These are phyloP conservation scores for Populus euphratica DNA, from an alignment of 345 rosid species.

Conservation along the genomic window DNA sequence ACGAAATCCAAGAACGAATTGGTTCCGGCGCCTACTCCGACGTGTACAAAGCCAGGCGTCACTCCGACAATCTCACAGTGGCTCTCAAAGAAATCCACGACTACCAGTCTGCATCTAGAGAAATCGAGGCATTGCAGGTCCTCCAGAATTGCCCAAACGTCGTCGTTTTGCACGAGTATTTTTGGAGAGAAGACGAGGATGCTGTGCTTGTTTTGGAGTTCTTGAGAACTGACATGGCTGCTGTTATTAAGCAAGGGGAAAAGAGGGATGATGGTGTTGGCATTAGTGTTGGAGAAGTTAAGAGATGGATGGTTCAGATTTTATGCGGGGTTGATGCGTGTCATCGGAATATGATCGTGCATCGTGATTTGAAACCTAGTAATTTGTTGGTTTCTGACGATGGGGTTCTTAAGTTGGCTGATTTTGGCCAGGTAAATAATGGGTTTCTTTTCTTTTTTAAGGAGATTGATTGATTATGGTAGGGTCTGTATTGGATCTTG, in stretches of 20 bases:
- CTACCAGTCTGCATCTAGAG: constrained; percentile 87
- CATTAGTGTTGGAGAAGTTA: constrained; percentile 51
- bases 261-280: constrained; percentile 36
- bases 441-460: no score
- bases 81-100: constrained; percentile 97
- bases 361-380: constrained; percentile 91
- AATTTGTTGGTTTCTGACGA: constrained; percentile 74
- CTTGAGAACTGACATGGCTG: constrained; percentile 63
- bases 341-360: constrained; percentile 74
- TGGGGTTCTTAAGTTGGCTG: constrained; percentile 86
- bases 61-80: constrained; percentile 61
- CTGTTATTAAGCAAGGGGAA: constrained; percentile 56
- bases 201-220: constrained; percentile 91
- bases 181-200: constrained; percentile 94
- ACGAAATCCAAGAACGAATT: constrained; percentile 75
- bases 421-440: constrained; percentile 86
- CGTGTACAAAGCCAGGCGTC: constrained; percentile 76
- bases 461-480: no score
- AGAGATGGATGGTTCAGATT: constrained; percentile 96
- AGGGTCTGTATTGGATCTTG: no score
- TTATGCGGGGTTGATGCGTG: constrained; percentile 68
- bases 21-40: constrained; percentile 95
- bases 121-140: constrained; percentile 77
- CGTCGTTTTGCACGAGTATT: constrained; percentile 75
- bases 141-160: constrained; percentile 72